Conservation (phyloP, 2,329 filamentous ascomycete species). For the Pseudocercospora eumusae region DNA sequence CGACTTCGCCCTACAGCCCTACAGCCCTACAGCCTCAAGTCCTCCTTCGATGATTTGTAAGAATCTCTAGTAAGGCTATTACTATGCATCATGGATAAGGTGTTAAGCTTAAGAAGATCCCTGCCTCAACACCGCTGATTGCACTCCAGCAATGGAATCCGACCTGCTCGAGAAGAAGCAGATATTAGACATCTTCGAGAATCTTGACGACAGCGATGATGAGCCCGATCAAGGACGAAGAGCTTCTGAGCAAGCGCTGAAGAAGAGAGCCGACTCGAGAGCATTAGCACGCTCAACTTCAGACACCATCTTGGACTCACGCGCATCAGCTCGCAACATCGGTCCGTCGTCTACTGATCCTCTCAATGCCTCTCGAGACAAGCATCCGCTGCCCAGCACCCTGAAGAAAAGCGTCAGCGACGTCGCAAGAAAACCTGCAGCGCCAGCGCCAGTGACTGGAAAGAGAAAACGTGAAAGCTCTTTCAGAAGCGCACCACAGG, state of each 20-base stretch:
- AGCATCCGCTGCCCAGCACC: background rate
- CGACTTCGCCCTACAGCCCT: too few relatives aligned
- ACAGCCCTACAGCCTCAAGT: too few relatives aligned
- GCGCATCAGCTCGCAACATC: background rate
- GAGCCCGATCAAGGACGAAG: constrained; percentile 27
- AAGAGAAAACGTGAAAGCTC: constrained; percentile 36
- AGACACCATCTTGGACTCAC: constrained; percentile 19
- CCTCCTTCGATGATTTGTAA: too few relatives aligned
- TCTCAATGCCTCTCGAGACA: background rate
- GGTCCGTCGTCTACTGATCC: constrained; percentile 22
- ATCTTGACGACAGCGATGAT: constrained; percentile 29
- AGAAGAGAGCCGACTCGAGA: constrained; percentile 10
- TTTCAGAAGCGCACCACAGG: constrained; percentile 30
- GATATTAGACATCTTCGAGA: constrained; percentile 29
- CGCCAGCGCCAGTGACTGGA: constrained; percentile 21
- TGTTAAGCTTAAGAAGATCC: too few relatives aligned
- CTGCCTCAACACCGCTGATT: too few relatives aligned
- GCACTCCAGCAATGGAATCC: constrained; percentile 7
- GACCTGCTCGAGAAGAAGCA: constrained; percentile 28
- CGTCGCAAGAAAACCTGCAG: constrained; percentile 21
- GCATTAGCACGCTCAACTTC: constrained; percentile 32
- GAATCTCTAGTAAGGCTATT: too few relatives aligned
- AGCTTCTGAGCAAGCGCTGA: constrained; percentile 27
- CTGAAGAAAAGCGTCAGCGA: constrained; percentile 28
- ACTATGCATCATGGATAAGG: too few relatives aligned